These are phyloP conservation scores for Nematocida ironsii DNA, from an alignment of 371 early-diverging fungal species.

Conservation along the genomic window DNA sequence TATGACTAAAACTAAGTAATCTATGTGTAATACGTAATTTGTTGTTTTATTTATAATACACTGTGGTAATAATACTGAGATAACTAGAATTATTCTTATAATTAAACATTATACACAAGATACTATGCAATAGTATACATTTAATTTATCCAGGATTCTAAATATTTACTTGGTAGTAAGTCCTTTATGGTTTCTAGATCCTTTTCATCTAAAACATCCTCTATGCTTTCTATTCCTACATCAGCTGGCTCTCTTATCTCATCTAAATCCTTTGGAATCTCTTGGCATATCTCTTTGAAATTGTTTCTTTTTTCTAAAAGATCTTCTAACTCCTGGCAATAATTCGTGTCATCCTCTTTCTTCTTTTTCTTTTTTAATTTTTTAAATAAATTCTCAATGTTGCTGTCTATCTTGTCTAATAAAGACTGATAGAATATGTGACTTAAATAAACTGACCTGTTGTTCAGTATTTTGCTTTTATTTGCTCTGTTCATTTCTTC, in stretches of 20 bases:
- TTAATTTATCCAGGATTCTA: slow-evolving; percentile 9
- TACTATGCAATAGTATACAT: not conserved
- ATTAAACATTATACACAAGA: not conserved
- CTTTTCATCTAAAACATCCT: not conserved
- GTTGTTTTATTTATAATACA: too few relatives aligned
- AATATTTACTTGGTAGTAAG: not conserved
- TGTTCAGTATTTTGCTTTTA: not conserved
- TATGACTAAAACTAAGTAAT: too few relatives aligned
- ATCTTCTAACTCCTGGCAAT: slow-evolving; percentile 43
- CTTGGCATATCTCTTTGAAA: slow-evolving; percentile 24
- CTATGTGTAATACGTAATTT: too few relatives aligned
- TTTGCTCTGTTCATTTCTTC: slow-evolving; percentile 27
- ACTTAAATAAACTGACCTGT: not conserved
- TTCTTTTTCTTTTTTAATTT: slow-evolving; percentile 57
- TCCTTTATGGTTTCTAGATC: slow-evolving; percentile 10
- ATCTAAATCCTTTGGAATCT: not conserved
- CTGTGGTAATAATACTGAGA: too few relatives aligned
- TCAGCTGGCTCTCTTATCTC: not conserved
- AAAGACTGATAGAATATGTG: slow-evolving; percentile 1
- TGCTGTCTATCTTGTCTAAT: slow-evolving; percentile 21
- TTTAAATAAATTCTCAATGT: slow-evolving; percentile 37
- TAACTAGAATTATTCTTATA: too few relatives aligned
- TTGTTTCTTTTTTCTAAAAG: slow-evolving; percentile 37
- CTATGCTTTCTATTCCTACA: not conserved
- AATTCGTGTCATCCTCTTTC: slow-evolving; percentile 52